Conservation (phyloP, 768 basidiomycete genomes). For the Gloeopeniophorella convolvens region DNA sequence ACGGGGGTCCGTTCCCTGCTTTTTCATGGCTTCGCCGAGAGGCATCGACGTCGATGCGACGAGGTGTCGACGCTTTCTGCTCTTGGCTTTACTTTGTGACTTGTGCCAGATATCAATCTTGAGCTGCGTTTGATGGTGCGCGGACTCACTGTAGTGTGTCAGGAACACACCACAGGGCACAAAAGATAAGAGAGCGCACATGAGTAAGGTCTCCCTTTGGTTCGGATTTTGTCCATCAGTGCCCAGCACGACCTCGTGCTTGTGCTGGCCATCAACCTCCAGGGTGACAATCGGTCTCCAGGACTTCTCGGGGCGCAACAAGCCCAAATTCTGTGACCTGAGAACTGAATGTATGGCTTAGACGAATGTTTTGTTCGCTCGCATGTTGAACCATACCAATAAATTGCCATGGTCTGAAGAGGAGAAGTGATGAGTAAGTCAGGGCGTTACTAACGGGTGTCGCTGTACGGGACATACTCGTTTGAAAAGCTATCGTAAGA, state of each 20-base stretch:
- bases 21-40: constrained; percentile 47
- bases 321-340: constrained; percentile 33
- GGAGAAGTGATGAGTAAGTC: too few relatives aligned
- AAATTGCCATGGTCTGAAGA: constrained; percentile 27
- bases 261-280: constrained; percentile 45
- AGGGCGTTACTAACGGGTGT: too few relatives aligned
- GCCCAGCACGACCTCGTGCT: constrained; percentile 53
- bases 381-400: constrained; percentile 19
- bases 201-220: constrained; percentile 41
- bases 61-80: constrained; percentile 46
- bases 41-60: constrained; percentile 47
- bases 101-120: constrained; percentile 53
- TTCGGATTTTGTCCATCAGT: constrained; percentile 68
- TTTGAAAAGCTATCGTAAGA: too few relatives aligned
- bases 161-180: neutral
- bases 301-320: constrained; percentile 50
- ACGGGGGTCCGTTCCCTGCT: constrained; percentile 43
- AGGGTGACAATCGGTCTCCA: constrained; percentile 65
- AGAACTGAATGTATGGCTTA: constrained; percentile 27
- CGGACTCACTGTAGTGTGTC: constrained; percentile 33
- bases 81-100: constrained; percentile 53
- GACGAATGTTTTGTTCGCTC: neutral
- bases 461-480: too few relatives aligned
- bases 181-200: constrained; percentile 39
- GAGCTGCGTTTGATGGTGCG: constrained; percentile 34